phyloP scores from a whole-genome alignment of 2,329 filamentous ascomycete species.

The Penicillium sp. region DNA sequence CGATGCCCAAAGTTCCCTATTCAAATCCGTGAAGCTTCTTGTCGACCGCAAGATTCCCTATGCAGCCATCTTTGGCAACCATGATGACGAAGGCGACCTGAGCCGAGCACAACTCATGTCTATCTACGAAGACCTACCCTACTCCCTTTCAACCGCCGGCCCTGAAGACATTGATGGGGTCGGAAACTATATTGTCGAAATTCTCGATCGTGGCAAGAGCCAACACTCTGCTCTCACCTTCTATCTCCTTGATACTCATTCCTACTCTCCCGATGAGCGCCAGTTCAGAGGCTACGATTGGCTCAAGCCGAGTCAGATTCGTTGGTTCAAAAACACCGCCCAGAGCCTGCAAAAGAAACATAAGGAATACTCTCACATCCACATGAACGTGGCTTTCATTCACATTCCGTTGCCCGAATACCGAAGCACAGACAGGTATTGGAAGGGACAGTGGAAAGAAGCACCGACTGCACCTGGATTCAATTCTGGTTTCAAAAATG shows the following conservation, averaged over 20 bases:
- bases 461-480: conserved; percentile 83
- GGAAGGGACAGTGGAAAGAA: conserved; percentile 77
- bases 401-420: conserved; percentile 97
- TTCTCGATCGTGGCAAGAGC: conserved; percentile 76
- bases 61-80: conserved; percentile 93
- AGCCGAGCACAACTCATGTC: conserved; percentile 80
- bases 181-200: conserved; percentile 92
- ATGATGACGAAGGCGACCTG: conserved; percentile 89
- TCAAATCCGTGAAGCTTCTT: conserved; percentile 86
- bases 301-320: conserved; percentile 91
- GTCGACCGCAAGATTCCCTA: conserved; percentile 89
- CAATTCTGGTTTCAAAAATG: conserved; percentile 92
- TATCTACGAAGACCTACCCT: conserved; percentile 83
- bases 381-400: conserved; percentile 96
- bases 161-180: conserved; percentile 85
- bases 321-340: conserved; percentile 87
- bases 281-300: conserved; percentile 95
- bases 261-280: conserved; percentile 86
- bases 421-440: conserved; percentile 60
- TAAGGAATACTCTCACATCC: conserved; percentile 83
- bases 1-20: conserved; percentile 89
- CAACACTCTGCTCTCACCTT: conserved; percentile 89
- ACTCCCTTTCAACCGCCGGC: conserved; percentile 82
- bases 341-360: conserved; percentile 75
- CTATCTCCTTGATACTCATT: conserved; percentile 93